Percentiles rank a stretch among this genome's conserved stretches.
Evolutionary conservation across 495 filamentous ascomycete genomes (phyloP).

Genomic region (Aspergillus asperescens): DNA sequence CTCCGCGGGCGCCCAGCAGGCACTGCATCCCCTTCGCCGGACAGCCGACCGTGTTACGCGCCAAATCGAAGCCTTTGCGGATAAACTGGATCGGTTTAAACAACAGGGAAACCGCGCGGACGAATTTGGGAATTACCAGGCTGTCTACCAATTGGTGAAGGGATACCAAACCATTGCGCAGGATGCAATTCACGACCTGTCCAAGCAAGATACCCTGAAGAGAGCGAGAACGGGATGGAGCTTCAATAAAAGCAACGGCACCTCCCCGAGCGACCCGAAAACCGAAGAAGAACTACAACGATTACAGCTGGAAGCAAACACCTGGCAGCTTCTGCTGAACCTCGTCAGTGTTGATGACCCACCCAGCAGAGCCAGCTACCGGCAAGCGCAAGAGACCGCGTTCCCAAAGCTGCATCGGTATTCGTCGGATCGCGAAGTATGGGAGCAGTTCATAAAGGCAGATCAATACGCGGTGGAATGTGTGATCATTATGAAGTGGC

Average conservation of each 20-base stretch:
- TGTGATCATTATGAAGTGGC: conserved; percentile 72
- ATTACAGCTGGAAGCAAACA: conserved; percentile 71
- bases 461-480: conserved; percentile 69
- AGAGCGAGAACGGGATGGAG: conserved; percentile 31
- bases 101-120: conserved; percentile 33
- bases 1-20: conserved; percentile 45
- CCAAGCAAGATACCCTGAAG: conserved; percentile 33
- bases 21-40: conserved; percentile 50
- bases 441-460: conserved; percentile 58
- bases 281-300: conserved; percentile 54
- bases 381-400: conserved; percentile 35
- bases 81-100: conserved; percentile 56
- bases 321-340: conserved; percentile 77
- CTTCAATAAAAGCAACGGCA: conserved; percentile 29
- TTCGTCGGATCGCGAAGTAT: conserved; percentile 57
- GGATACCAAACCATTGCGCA: conserved; percentile 39
- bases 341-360: conserved; percentile 51
- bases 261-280: conserved; percentile 27
- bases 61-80: conserved; percentile 63
- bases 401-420: conserved; percentile 50
- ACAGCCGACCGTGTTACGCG: conserved; percentile 56
- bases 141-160: conserved; percentile 41
- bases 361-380: conserved; percentile 26
- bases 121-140: conserved; percentile 36
- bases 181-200: conserved; percentile 37